Evolutionary conservation across 805 yeast genomes (phyloP).

Genomic region (Metschnikowia kofuensis): DNA sequence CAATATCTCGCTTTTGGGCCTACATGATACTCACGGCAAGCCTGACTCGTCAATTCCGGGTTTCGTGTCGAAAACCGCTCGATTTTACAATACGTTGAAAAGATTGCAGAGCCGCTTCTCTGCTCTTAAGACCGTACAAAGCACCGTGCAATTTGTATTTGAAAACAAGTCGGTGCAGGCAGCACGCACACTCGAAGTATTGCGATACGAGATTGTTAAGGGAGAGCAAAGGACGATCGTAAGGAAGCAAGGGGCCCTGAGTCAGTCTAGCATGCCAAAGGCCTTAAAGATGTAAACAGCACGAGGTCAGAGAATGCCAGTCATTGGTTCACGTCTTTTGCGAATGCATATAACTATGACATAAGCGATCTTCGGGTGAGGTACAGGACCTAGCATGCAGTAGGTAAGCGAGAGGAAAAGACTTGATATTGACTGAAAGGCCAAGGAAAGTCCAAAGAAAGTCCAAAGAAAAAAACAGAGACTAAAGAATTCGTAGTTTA

Average conservation of each 20-base stretch:
- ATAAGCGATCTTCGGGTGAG: background rate
- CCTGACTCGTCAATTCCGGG: background rate
- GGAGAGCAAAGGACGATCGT: too few relatives aligned
- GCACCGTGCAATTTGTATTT: background rate
- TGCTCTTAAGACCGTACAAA: background rate
- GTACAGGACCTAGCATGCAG: background rate
- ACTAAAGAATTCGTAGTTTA: too few relatives aligned
- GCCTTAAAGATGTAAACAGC: background rate
- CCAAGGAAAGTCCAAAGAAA: too few relatives aligned
- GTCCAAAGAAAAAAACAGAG: too few relatives aligned
- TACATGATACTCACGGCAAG: background rate
- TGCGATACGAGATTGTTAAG: background rate
- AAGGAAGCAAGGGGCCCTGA: too few relatives aligned
- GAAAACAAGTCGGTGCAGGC: background rate
- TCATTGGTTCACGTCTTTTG: background rate
- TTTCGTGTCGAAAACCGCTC: background rate
- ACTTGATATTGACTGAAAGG: background rate
- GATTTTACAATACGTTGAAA: background rate
- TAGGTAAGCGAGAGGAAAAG: background rate
- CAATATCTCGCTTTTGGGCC: background rate
- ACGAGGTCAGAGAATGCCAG: background rate
- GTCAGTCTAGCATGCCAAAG: too few relatives aligned
- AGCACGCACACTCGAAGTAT: background rate
- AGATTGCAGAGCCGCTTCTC: background rate
- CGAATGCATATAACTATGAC: conserved; percentile 5